Evolutionary conservation across 2,329 filamentous ascomycete genomes (phyloP), one percentile per base, ranked within the genome.

Genomic region (Aspergillus nomiae): DNA sequence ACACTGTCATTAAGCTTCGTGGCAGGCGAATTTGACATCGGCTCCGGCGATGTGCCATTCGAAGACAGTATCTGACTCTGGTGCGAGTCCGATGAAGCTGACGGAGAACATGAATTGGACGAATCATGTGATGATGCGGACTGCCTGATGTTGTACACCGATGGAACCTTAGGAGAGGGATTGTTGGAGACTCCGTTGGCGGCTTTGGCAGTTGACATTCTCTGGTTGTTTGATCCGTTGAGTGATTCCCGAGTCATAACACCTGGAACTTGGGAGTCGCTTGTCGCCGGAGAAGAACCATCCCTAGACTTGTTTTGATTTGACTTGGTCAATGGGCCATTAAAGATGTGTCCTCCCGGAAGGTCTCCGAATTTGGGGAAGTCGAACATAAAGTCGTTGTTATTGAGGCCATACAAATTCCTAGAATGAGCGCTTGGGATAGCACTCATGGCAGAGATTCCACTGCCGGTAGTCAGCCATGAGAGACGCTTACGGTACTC

Each of bases 281-380:
- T 68, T 16, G 64, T 65, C 14, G 67, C n/a, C n/a, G 69, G 65
- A 10, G 69, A 61, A 65, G 72, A 65, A 30, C 70, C 66, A 19
- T 78, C 69, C 70, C 78, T 64, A 70, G 74, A 8, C 71, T 71
- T 62, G 73, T 77, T 67, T 66, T 70, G 62, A 55, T 67, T 57
- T 10, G 68, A 59, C 53, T 72, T 77, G 34, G 71, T 65, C 54
- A 79, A 67, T 10, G 80, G 74, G n/a, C 79, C 76, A 61, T 82
- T 83, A 64, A 86, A 82, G 14, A 86, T 79, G 64, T 85, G 83
- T 4, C 81, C 78, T 32, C 81, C 82, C 24, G 86, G 85, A 30
- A 96, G 85, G 63, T 89, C 86, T 54, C 95, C 95, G 72, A 99
- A 98, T 74, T 91, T 94, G 67, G 95, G 94, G 68, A 98, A 98